Evolutionary conservation across 2,329 filamentous ascomycete genomes (phyloP).

Genomic region (Biscogniauxia mediterranea): DNA sequence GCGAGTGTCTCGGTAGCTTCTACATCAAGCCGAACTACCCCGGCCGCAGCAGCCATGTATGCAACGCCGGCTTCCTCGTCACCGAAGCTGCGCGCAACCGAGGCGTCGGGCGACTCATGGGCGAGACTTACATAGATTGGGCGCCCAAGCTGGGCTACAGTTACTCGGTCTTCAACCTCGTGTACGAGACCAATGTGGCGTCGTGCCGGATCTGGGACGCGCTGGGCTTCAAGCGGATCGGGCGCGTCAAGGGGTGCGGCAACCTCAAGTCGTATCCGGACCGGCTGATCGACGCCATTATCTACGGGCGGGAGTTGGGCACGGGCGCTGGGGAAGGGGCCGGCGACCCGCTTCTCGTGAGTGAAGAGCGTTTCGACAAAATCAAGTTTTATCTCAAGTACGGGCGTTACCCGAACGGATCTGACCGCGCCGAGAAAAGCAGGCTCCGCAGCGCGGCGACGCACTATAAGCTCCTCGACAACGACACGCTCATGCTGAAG

Average conservation of each 20-base stretch:
- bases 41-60: slow-evolving; percentile 84
- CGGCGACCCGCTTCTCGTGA: slow-evolving; percentile 74
- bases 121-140: slow-evolving; percentile 75
- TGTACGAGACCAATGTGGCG: slow-evolving; percentile 90
- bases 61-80: slow-evolving; percentile 79
- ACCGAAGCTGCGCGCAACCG: slow-evolving; percentile 71
- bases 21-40: slow-evolving; percentile 95
- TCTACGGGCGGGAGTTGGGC: slow-evolving; percentile 67
- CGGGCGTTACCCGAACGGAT: slow-evolving; percentile 87
- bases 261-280: slow-evolving; percentile 67
- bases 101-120: slow-evolving; percentile 73
- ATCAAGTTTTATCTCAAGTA: slow-evolving; percentile 97
- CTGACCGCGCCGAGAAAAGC: slow-evolving; percentile 93
- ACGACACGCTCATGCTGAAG: slow-evolving; percentile 90
- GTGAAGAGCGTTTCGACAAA: slow-evolving; percentile 97
- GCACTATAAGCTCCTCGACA: slow-evolving; percentile 81
- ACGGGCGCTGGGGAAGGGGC: slow-evolving; percentile 38
- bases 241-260: slow-evolving; percentile 71
- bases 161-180: slow-evolving; percentile 91
- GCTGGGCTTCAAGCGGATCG: slow-evolving; percentile 88
- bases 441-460: slow-evolving; percentile 89
- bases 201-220: slow-evolving; percentile 91
- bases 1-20: slow-evolving; percentile 82
- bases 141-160: slow-evolving; percentile 80
- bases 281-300: slow-evolving; percentile 71